Conservation (phyloP, 75 land plant genomes). For the Isoetes taiwanensis region DNA sequence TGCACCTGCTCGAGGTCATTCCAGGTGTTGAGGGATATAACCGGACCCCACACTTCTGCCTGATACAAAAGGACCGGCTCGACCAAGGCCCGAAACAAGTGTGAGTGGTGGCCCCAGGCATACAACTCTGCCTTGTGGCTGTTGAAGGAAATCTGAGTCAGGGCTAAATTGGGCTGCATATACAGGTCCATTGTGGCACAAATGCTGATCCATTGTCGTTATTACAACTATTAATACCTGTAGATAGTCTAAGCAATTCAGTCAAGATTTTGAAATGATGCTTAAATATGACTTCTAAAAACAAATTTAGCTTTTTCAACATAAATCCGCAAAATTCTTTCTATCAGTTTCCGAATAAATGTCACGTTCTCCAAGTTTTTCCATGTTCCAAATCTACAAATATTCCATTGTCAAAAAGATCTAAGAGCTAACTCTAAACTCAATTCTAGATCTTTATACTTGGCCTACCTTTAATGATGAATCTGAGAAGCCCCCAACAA, state of each 20-base stretch:
- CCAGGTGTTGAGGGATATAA: no score
- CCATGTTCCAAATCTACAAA: conserved; percentile 95
- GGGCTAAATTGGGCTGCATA: conserved; percentile 88
- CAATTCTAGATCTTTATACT: background rate
- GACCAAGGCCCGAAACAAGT: no score
- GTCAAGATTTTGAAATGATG: no score
- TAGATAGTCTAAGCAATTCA: no score
- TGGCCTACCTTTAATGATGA: conserved; percentile 78
- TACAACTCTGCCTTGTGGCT: no score
- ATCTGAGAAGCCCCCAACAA: conserved; percentile 98
- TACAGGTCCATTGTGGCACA: conserved; percentile 95
- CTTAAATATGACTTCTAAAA: no score
- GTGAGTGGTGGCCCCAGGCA: no score
- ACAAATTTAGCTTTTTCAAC: no score
- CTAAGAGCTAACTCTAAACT: background rate
- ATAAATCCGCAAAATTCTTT: background rate
- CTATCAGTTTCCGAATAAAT: conserved; percentile 9
- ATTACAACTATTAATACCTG: conserved; percentile 4
- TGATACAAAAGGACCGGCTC: no score
- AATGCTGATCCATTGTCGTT: conserved; percentile 14
- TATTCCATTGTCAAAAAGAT: background rate
- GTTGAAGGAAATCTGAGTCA: conserved; percentile 62
- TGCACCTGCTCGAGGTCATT: no score
- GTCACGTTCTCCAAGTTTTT: conserved; percentile 56
- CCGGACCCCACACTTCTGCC: no score